Base-by-base conservation (phyloP, 805 yeast species). In the Kodamaea fukazawae region DNA sequence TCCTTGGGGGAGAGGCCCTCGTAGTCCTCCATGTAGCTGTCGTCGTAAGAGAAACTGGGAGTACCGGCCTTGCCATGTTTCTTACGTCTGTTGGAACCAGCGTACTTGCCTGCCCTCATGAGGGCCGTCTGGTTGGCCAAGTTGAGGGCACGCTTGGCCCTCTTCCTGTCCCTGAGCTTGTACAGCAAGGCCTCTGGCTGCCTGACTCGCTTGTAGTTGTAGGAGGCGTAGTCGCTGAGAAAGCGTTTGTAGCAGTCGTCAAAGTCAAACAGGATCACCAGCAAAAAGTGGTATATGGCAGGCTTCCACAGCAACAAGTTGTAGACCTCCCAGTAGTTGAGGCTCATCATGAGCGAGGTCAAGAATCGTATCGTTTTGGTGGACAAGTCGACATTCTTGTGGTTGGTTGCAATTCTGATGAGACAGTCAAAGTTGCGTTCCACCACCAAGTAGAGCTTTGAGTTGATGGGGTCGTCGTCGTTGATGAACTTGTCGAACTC, bases 261-360 rank as follows among this genome's bases (percentile, higher is more conserved):
- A 29, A 69, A 45, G 45, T 69, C 70, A 44, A 67, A 65, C 14
- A 63, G 57, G 15, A 70, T 66, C n/a, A 70, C 50, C 4, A 47
- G 45, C 30, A 70, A 49, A 38, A 70, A 69, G 43, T 64, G 70
- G 46, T 61, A 66, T 12, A 70, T 62, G 4, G 70, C 60, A 2
- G 74, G 73, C 42, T 67, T 66, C 69, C 70, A 64, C 13, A 55
- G 51, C 12, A 69, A 53, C 28, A 70, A 50, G 36, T 66, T 68
- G 50, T 67, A 68, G 16, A 70, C 44, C 46, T 70, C 73, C 75
- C 75, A 70, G 50, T 70, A 70, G 45, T 69, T 69, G 31, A 66
- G 49, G 29, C 48, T 48, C 70, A 65, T 63, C 13, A 69, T 43
- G 1, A 67, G 52, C 10, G 54, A 51, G 14, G 73, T 67, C 40